These are phyloP conservation scores for Geotrichum europaeum DNA, from an alignment of 1,139 yeast genomes.

Conservation along the genomic window DNA sequence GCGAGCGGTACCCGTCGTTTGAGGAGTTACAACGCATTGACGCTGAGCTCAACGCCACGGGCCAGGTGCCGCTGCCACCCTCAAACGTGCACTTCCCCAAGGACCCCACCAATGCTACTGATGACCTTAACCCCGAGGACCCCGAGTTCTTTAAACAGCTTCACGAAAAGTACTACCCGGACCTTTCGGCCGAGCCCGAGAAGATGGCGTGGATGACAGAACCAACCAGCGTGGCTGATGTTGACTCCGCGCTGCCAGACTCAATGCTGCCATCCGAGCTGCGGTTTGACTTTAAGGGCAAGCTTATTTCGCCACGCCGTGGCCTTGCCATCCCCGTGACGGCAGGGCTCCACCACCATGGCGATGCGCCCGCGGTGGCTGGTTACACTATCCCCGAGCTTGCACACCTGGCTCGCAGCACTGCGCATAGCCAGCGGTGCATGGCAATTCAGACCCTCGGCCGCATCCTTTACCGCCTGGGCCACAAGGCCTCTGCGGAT, in stretches of 20 bases:
- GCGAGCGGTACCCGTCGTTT: conserved; percentile 17
- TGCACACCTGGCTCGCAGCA: conserved; percentile 71
- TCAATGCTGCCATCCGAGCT: conserved; percentile 44
- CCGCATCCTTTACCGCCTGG: conserved; percentile 74
- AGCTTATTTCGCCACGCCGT: conserved; percentile 53
- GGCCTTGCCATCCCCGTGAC: conserved; percentile 44
- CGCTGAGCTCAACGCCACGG: conserved; percentile 10
- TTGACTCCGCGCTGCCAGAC: conserved; percentile 31
- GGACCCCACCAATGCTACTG: conserved; percentile 7
- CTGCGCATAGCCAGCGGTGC: conserved; percentile 78
- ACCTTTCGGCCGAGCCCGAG: conserved; percentile 73
- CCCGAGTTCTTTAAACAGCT: conserved; percentile 73
- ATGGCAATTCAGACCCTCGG: conserved; percentile 85
- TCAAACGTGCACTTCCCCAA: conserved; percentile 15
- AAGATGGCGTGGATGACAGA: conserved; percentile 91
- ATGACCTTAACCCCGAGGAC: conserved; percentile 36
- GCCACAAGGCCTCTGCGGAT: conserved; percentile 43
- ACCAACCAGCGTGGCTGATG: conserved; percentile 26
- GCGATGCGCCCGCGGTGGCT: conserved; percentile 81
- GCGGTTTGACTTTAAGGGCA: conserved; percentile 84
- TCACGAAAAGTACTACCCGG: conserved; percentile 83
- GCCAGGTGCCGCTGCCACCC: conserved; percentile 2
- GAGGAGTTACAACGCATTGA: conserved; percentile 15
- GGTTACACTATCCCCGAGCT: conserved; percentile 87
- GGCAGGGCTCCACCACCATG: conserved; percentile 85